Evolutionary conservation across 352 stramenopile species (phyloP).

Genomic region (Globisporangium alternatum): DNA sequence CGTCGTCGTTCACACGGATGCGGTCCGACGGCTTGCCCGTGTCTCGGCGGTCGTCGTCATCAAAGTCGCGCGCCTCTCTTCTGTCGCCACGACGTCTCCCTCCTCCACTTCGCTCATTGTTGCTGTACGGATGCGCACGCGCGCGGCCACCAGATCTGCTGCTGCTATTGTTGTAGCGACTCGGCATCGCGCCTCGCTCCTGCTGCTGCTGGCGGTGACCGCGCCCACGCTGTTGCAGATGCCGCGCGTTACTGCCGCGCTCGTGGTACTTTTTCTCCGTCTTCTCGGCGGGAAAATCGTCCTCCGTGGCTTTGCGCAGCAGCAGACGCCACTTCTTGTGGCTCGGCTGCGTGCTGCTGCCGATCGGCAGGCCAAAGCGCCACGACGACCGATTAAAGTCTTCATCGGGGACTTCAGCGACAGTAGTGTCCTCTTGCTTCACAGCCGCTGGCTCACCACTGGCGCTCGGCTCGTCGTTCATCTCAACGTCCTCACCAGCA

Average conservation of each 20-base stretch:
- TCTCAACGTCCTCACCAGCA: constrained; percentile 50
- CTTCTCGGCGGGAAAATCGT: constrained; percentile 83
- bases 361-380: constrained; percentile 50
- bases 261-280: constrained; percentile 70
- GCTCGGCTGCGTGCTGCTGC: constrained; percentile 42
- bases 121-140: constrained; percentile 43
- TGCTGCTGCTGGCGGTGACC: constrained; percentile 17
- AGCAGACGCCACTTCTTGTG: constrained; percentile 73
- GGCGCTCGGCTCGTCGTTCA: constrained; percentile 34
- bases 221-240: constrained; percentile 18
- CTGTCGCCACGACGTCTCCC: constrained; percentile 5
- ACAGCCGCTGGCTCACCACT: constrained; percentile 9
- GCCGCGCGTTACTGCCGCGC: constrained; percentile 19
- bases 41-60: constrained; percentile 10
- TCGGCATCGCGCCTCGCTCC: constrained; percentile 22
- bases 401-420: constrained; percentile 44
- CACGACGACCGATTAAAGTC: constrained; percentile 66
- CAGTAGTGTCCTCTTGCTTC: constrained; percentile 5
- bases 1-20: constrained; percentile 58
- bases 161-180: constrained; percentile 21
- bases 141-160: constrained; percentile 20
- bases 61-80: constrained; percentile 14
- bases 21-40: constrained; percentile 49
- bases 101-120: constrained; percentile 18
- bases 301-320: constrained; percentile 61